Percentiles rank a stretch among this genome's conserved stretches.
Conservation (phyloP, 495 filamentous ascomycete genomes). For the Annulohypoxylon stygium region DNA sequence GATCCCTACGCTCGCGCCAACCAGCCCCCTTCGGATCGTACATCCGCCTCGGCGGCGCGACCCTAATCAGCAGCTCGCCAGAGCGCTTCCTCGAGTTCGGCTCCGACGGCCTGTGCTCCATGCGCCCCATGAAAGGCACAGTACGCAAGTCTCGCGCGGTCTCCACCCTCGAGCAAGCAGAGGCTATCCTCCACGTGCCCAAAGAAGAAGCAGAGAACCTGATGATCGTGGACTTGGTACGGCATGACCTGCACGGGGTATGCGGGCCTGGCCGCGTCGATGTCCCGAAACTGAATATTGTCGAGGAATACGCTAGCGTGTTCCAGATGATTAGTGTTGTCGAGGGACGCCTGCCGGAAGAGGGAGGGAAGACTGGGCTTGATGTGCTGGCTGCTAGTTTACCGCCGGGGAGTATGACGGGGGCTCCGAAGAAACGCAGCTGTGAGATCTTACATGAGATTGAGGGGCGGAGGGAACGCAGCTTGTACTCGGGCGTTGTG, state of each 20-base stretch:
- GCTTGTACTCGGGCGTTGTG: constrained; percentile 88
- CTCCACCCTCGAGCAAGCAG: constrained; percentile 74
- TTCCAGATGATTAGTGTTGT: constrained; percentile 93
- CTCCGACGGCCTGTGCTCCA: constrained; percentile 67
- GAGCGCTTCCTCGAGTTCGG: constrained; percentile 89
- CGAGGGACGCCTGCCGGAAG: constrained; percentile 71
- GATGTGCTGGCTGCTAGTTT: constrained; percentile 82
- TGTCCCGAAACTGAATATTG: constrained; percentile 76
- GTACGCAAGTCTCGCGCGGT: constrained; percentile 75
- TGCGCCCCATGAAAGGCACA: constrained; percentile 95
- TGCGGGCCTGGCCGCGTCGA: constrained; percentile 77
- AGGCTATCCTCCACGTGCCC: constrained; percentile 74
- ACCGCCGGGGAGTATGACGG: constrained; percentile 95
- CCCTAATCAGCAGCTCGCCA: constrained; percentile 86
- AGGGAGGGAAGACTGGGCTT: constrained; percentile 68
- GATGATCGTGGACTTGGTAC: constrained; percentile 96
- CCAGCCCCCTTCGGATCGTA: constrained; percentile 90
- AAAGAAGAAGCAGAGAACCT: constrained; percentile 97
- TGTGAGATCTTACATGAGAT: constrained; percentile 82
- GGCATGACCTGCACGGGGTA: constrained; percentile 89
- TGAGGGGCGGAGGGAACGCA: constrained; percentile 73
- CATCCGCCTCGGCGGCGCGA: constrained; percentile 74
- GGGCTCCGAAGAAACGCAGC: constrained; percentile 89
- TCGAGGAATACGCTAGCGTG: constrained; percentile 91
- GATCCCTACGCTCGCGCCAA: constrained; percentile 75